Conservation (phyloP, 495 filamentous ascomycete species). For the Podospora appendiculata region DNA sequence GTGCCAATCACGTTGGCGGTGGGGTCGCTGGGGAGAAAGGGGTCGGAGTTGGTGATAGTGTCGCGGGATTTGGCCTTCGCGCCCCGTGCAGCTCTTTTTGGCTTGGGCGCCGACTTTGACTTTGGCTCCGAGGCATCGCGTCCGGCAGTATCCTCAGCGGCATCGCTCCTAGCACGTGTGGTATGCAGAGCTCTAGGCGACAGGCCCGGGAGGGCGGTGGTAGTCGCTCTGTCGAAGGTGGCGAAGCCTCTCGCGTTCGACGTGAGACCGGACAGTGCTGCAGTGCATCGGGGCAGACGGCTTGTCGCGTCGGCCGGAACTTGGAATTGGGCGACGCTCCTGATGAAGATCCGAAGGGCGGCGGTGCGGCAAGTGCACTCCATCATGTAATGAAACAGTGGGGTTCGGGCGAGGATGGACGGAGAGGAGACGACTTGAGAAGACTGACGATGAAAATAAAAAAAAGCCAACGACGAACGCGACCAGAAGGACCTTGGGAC, state of each 20-base stretch:
- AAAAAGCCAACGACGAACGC: neutral
- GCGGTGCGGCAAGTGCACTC: conserved; percentile 39
- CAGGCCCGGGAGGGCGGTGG: too few relatives aligned
- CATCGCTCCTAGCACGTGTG: neutral
- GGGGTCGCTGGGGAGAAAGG: neutral
- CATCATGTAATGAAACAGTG: conserved; percentile 21
- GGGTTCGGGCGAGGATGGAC: neutral
- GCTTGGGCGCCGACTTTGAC: neutral
- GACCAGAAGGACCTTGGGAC: too few relatives aligned
- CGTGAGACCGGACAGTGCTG: neutral
- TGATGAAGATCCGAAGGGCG: conserved; percentile 40
- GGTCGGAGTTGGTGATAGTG: neutral
- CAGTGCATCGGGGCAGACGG: neutral
- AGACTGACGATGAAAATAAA: neutral
- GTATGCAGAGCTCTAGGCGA: neutral
- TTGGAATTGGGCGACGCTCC: conserved; percentile 37
- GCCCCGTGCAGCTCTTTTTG: neutral
- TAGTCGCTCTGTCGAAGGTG: neutral
- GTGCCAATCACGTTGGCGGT: neutral
- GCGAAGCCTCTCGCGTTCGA: neutral
- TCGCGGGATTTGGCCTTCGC: neutral
- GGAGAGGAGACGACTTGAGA: neutral
- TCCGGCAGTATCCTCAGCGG: neutral
- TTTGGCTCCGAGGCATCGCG: neutral
- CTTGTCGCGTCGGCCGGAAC: conserved; percentile 11